A percentile compares a stretch with the other conserved stretches of the same genome.
Evolutionary conservation across 768 basidiomycete species (phyloP).

Genomic region (Phylloporus sp.): DNA sequence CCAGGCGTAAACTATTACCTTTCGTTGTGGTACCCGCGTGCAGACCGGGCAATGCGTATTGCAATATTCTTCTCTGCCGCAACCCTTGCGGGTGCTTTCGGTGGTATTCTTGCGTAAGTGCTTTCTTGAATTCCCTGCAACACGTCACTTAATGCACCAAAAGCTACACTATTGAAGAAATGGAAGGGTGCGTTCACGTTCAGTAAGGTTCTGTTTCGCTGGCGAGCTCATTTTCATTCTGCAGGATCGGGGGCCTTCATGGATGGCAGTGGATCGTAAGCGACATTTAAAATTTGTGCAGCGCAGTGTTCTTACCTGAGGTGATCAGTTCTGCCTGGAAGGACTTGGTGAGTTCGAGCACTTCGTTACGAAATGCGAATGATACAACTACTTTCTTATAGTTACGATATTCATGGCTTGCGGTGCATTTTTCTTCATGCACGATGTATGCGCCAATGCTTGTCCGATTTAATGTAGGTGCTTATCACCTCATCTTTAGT

Average conservation of each 20-base stretch:
- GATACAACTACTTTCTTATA: constrained; percentile 2
- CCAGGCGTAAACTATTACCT: constrained; percentile 41
- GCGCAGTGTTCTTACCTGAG: constrained; percentile 4
- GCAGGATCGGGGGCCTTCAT: constrained; percentile 25
- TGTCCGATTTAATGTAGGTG: not conserved
- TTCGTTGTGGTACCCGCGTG: constrained; percentile 54
- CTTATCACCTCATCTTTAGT: constrained; percentile 28
- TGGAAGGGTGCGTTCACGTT: constrained; percentile 31
- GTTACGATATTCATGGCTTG: constrained; percentile 22
- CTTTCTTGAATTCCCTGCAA: not conserved
- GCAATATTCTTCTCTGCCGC: constrained; percentile 65
- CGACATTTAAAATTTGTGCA: not conserved
- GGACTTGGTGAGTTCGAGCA: constrained; percentile 18
- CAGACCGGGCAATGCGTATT: constrained; percentile 52
- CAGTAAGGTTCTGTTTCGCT: not conserved
- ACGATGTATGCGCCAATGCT: constrained; percentile 37
- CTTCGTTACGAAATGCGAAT: not conserved
- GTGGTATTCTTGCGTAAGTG: constrained; percentile 44
- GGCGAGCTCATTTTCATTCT: not conserved
- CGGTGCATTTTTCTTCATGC: constrained; percentile 43
- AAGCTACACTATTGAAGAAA: constrained; percentile 32
- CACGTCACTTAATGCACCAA: not conserved
- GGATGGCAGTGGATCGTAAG: constrained; percentile 37
- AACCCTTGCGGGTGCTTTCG: constrained; percentile 49
- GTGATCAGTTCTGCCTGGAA: constrained; percentile 26